A percentile compares a stretch with the other conserved stretches of the same genome.
Evolutionary conservation across 2,329 filamentous ascomycete genomes (phyloP).

Genomic region (Colletotrichum costaricense): DNA sequence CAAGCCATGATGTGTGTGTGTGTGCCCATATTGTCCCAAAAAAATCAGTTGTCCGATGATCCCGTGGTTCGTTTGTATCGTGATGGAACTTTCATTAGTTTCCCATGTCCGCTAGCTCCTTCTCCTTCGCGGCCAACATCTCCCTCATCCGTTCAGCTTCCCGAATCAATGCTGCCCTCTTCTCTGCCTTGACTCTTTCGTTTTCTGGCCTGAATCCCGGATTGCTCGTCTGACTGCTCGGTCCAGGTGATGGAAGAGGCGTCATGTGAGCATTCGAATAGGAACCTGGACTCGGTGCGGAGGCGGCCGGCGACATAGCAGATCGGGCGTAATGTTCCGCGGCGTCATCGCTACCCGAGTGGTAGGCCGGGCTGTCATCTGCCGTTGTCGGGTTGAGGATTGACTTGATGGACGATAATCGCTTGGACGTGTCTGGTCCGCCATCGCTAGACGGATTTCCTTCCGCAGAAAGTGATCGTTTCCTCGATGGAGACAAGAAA

Average conservation of each 20-base stretch:
- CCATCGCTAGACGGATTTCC: conserved; percentile 47
- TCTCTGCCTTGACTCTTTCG: conserved; percentile 68
- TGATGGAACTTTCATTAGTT: conserved; percentile 21
- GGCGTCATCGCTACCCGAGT: conserved; percentile 47
- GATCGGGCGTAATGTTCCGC: conserved; percentile 56
- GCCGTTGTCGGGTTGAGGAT: conserved; percentile 71
- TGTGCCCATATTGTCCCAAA: conserved; percentile 1
- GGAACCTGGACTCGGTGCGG: conserved; percentile 53
- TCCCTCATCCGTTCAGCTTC: conserved; percentile 83
- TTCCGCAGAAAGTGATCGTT: conserved; percentile 75
- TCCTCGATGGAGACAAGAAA: conserved; percentile 69
- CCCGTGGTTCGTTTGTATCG: conserved; percentile 29
- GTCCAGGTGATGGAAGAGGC: conserved; percentile 42
- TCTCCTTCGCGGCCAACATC: conserved; percentile 78
- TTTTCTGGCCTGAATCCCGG: conserved; percentile 53
- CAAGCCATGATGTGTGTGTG: conserved; percentile 7
- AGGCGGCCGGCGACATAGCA: conserved; percentile 53
- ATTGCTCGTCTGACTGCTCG: conserved; percentile 38
- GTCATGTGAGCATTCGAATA: conserved; percentile 46
- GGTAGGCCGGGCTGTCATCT: conserved; percentile 39
- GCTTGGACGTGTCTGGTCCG: conserved; percentile 64
- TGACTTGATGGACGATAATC: conserved; percentile 80
- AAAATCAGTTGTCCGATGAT: not conserved
- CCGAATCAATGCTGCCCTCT: conserved; percentile 73
- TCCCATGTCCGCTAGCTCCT: conserved; percentile 69